phyloP scores from a whole-genome alignment of 1,284 basidiomycete genomes.

The Ganoderma resinaceum region DNA sequence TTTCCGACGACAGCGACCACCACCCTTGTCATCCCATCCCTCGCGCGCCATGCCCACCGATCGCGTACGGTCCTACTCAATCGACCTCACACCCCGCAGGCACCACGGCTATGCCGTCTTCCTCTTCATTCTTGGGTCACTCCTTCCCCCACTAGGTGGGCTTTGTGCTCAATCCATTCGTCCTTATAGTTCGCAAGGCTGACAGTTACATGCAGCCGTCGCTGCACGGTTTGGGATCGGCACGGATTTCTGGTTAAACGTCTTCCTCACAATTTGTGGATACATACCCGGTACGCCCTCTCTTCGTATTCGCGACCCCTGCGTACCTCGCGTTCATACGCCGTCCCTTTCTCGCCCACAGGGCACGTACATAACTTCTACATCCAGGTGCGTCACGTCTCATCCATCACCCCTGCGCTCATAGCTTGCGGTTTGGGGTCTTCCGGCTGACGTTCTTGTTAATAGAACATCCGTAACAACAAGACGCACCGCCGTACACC shows the following conservation, averaged over 20 bases:
- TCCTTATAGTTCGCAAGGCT: conserved; percentile 10
- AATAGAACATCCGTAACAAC: conserved; percentile 94
- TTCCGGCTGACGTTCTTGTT: not conserved
- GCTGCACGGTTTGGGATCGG: conserved; percentile 95
- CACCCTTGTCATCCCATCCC: not conserved
- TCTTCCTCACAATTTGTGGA: conserved; percentile 88
- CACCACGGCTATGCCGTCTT: conserved; percentile 87
- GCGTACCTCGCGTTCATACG: not conserved
- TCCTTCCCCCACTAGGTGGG: conserved; percentile 88
- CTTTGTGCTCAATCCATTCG: conserved; percentile 24
- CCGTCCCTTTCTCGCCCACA: conserved; percentile 38
- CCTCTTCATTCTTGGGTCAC: conserved; percentile 83
- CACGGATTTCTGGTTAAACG: conserved; percentile 91
- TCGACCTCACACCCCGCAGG: conserved; percentile 70
- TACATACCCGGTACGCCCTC: conserved; percentile 80
- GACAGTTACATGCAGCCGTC: conserved; percentile 62
- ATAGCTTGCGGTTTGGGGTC: not conserved
- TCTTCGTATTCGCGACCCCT: conserved; percentile 12
- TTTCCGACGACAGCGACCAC: not conserved
- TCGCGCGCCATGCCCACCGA: conserved; percentile 30
- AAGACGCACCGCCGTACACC: conserved; percentile 91
- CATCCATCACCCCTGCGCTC: not conserved
- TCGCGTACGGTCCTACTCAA: conserved; percentile 46
- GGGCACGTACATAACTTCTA: conserved; percentile 93
- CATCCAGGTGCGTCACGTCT: conserved; percentile 67